A percentile compares a stretch with the other conserved stretches of the same genome.
These are phyloP conservation scores for Diaporthe australafricana DNA, from an alignment of 2,329 filamentous ascomycete species.

Conservation along the genomic window DNA sequence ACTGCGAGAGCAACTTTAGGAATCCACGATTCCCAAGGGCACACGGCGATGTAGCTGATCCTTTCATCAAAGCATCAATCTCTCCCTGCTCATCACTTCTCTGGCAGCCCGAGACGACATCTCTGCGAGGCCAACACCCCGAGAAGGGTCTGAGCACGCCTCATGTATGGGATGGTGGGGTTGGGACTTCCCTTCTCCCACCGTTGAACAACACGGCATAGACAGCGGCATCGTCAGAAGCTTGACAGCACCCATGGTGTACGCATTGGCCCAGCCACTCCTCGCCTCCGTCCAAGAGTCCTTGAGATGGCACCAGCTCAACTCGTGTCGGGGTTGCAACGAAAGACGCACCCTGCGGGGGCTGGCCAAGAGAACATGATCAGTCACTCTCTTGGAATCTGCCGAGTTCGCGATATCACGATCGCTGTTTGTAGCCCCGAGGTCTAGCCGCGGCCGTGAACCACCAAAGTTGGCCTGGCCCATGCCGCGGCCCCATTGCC, in stretches of 20 bases:
- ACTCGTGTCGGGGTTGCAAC: not conserved
- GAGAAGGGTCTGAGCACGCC: not conserved
- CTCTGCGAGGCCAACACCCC: not conserved
- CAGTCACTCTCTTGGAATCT: not conserved
- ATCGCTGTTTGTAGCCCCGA: not conserved
- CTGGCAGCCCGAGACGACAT: not conserved
- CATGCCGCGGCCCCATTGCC: not conserved
- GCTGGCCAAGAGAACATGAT: conserved; percentile 2
- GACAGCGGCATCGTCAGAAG: not conserved
- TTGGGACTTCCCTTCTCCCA: not conserved
- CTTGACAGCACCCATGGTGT: not conserved
- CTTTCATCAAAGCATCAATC: not conserved
- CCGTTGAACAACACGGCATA: not conserved
- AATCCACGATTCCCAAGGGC: not conserved
- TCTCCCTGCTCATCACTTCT: not conserved
- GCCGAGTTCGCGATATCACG: not conserved
- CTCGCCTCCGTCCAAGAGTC: not conserved
- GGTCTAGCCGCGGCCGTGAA: conserved; percentile 9
- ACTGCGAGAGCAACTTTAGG: not conserved
- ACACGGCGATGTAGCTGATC: not conserved
- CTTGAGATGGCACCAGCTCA: not conserved
- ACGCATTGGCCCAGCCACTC: not conserved
- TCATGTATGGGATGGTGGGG: not conserved
- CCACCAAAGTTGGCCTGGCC: not conserved
- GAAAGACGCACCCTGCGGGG: not conserved